Evolutionary conservation across 2,329 filamentous ascomycete species (phyloP), one percentile per base, ranked within the genome.

Genomic region (Orbilia oligospora): DNA sequence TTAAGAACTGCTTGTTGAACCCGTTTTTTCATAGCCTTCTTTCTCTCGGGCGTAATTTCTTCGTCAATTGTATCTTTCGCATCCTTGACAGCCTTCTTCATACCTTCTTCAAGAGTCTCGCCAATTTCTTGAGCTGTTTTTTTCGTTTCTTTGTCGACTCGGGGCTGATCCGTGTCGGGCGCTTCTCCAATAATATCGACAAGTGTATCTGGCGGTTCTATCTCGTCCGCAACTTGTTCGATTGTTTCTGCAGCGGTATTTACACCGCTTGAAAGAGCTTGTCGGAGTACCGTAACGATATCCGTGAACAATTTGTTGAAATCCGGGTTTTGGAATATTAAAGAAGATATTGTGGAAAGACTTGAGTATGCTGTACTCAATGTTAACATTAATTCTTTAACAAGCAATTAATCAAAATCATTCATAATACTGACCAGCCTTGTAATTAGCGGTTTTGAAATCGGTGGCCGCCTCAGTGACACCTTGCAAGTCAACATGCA

Each of bases 301-400:
- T 98, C 95, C 10, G 91, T 89, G 53, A 97, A 86, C 82, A 98
- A 94, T 5, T 94, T 87, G 46, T 94, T 91, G 84, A 98, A 97
- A 82, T 97, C 94, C 0, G 92, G 90, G 83, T 98, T 98, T 14
- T 93, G 93, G 51, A 98, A 86, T 0, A 97, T 88, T n/a, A 98
- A 86, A 2, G 91, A 92, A 33, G 92, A 91, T 0, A 98, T 90
- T 0, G 94, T 97, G 73, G 90, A 91, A 58, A 97, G 85, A 83
- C 94, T 97, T 82, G 92, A 88, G 82, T 94, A 94, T 16, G 92
- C 92, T 92, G n/a, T 33, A n/a, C 16, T 22, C 20, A n/a, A 44
- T 1, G 36, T 46, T 61, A 75, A 67, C 14, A 10, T 63, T 61
- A 27, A 18, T 27, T 38, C 30, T 55, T 30, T 46, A 46, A 65